Conservation (phyloP, 768 basidiomycete genomes). For the Mycena vitilis region DNA sequence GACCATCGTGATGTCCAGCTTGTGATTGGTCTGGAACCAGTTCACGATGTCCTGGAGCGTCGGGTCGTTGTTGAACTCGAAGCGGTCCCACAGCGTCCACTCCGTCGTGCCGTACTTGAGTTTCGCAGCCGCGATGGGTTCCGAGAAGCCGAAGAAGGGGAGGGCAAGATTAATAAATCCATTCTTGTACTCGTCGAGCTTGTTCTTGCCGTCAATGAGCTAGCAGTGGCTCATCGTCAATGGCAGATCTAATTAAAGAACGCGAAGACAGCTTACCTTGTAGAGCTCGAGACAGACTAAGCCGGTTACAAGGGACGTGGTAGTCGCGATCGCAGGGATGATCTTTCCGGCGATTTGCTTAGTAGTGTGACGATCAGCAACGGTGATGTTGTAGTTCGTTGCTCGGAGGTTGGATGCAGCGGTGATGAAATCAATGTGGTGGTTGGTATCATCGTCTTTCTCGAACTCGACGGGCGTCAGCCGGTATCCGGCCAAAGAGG, state of each 20-base stretch:
- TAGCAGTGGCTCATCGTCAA: constrained; percentile 43
- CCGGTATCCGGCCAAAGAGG: constrained; percentile 95
- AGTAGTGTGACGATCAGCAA: constrained; percentile 90
- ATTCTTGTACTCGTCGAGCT: constrained; percentile 96
- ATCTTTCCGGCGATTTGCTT: constrained; percentile 99
- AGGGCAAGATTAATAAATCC: constrained; percentile 97
- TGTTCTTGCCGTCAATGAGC: constrained; percentile 96
- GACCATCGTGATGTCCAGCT: constrained; percentile 93
- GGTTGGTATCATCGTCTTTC: constrained; percentile 98
- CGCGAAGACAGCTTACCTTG: constrained; percentile 69
- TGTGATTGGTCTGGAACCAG: constrained; percentile 88
- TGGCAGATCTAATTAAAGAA: constrained; percentile 18
- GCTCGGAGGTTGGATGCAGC: constrained; percentile 97
- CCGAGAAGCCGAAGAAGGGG: constrained; percentile 99
- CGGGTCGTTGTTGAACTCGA: constrained; percentile 91
- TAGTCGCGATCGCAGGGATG: constrained; percentile 99
- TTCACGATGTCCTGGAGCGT: constrained; percentile 86
- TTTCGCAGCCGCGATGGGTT: constrained; percentile 92
- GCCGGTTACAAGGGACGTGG: constrained; percentile 95
- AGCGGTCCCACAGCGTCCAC: constrained; percentile 99
- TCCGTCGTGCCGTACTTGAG: constrained; percentile 88
- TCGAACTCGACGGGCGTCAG: constrained; percentile 96
- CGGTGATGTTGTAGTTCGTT: constrained; percentile 90
- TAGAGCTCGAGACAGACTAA: constrained; percentile 96
- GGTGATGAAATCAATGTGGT: constrained; percentile 99